Conservation (phyloP, 768 basidiomycete species). For the Boletus edulis region DNA sequence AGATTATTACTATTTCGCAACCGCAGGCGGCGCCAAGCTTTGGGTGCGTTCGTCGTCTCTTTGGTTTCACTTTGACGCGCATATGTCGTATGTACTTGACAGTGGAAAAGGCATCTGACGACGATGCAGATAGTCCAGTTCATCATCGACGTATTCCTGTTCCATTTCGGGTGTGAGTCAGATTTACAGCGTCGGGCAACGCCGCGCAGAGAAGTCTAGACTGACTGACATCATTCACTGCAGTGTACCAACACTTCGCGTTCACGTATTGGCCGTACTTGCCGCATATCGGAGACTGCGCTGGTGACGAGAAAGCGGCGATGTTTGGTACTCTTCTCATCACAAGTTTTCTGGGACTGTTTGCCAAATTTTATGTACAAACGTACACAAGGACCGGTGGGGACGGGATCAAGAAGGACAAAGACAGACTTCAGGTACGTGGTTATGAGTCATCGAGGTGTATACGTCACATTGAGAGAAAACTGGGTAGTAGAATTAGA, state of each 20-base stretch:
- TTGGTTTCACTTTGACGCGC: not conserved
- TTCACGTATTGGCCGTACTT: conserved; percentile 25
- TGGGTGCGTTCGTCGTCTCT: conserved; percentile 17
- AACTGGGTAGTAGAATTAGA: not conserved
- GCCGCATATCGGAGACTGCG: conserved; percentile 27
- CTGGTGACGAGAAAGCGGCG: conserved; percentile 19
- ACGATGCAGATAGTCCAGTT: conserved; percentile 28
- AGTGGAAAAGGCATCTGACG: conserved; percentile 30
- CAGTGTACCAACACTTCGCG: conserved; percentile 27
- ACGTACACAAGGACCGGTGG: conserved; percentile 16
- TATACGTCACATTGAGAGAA: not conserved
- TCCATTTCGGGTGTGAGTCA: conserved; percentile 24
- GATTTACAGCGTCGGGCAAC: not conserved
- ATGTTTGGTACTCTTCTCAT: conserved; percentile 16
- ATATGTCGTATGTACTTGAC: not conserved
- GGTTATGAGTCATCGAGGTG: not conserved
- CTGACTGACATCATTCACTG: not conserved
- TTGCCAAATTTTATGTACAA: conserved; percentile 24
- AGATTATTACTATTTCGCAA: conserved; percentile 99
- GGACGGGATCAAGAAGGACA: not conserved
- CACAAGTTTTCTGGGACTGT: conserved; percentile 21
- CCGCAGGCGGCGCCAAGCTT: conserved; percentile 55
- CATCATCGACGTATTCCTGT: conserved; percentile 19
- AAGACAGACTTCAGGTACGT: not conserved
- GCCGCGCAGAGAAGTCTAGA: too few species aligned